A percentile compares a stretch with the other conserved stretches of the same genome.
These are phyloP conservation scores for Taxawa tesnikishii DNA, from an alignment of 2,329 filamentous ascomycete genomes.

Conservation along the genomic window DNA sequence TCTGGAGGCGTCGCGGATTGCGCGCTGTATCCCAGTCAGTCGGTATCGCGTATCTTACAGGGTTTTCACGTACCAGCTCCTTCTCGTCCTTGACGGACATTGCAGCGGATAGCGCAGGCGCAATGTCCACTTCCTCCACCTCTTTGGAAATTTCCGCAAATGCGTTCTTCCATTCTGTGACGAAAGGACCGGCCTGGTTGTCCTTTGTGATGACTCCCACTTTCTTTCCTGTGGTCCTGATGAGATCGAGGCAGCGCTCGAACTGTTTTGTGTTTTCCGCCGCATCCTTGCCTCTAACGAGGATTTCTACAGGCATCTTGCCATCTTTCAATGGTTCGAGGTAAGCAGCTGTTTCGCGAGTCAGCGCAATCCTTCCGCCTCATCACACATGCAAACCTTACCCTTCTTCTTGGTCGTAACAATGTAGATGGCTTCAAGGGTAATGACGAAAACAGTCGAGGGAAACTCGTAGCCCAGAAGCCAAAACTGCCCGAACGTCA, in stretches of 20 bases:
- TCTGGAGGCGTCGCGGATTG: conserved; percentile 87
- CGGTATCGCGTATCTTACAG: not conserved
- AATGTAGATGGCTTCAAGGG: conserved; percentile 75
- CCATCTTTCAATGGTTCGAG: conserved; percentile 84
- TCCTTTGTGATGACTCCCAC: conserved; percentile 81
- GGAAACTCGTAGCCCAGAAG: conserved; percentile 97
- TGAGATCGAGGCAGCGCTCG: conserved; percentile 67
- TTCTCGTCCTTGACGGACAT: conserved; percentile 92
- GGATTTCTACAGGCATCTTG: conserved; percentile 82
- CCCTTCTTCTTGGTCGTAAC: conserved; percentile 97
- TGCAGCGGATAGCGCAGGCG: conserved; percentile 67
- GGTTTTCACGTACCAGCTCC: conserved; percentile 53
- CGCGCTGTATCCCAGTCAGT: conserved; percentile 40
- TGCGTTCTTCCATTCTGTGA: conserved; percentile 88
- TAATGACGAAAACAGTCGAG: conserved; percentile 87
- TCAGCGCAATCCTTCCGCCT: no score
- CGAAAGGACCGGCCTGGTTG: conserved; percentile 71
- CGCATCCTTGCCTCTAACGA: conserved; percentile 83
- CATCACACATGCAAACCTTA: no score
- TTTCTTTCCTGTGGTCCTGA: conserved; percentile 85
- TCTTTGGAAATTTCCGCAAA: conserved; percentile 72
- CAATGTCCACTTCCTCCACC: conserved; percentile 77
- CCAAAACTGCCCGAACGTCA: conserved; percentile 64
- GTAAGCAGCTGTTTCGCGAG: conserved; percentile 59
- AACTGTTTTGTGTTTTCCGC: conserved; percentile 89